Conservation (phyloP, 345 rosid genomes). For the Pugionium cornutum region DNA sequence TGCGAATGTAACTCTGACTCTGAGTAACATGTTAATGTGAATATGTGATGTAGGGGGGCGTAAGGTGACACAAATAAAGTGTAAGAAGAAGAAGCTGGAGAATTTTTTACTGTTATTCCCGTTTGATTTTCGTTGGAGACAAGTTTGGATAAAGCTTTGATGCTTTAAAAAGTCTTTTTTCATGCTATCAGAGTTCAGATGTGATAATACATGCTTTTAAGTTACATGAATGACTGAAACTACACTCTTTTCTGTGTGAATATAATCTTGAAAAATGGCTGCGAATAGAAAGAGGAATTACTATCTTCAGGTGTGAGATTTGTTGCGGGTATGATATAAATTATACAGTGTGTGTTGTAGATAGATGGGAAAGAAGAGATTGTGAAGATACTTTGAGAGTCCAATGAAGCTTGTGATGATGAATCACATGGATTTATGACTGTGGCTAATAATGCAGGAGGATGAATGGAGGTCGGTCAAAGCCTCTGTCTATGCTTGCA, state of each 20-base stretch:
- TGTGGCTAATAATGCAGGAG: slow-evolving; percentile 31
- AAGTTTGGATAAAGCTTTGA: slow-evolving; percentile 23
- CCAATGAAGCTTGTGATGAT: slow-evolving; percentile 31
- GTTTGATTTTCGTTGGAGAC: slow-evolving; percentile 32
- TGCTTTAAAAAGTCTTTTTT: neutral
- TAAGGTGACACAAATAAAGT: slow-evolving; percentile 31
- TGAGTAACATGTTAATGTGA: slow-evolving; percentile 24
- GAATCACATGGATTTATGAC: slow-evolving; percentile 29
- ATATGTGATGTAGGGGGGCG: slow-evolving; percentile 27
- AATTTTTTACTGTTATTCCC: slow-evolving; percentile 4
- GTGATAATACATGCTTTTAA: slow-evolving; percentile 27
- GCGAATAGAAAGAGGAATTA: neutral
- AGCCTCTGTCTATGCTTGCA: slow-evolving; percentile 38
- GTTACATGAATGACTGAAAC: slow-evolving; percentile 19
- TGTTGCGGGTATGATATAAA: slow-evolving; percentile 3
- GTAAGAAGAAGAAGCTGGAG: slow-evolving; percentile 29
- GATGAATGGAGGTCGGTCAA: slow-evolving; percentile 38
- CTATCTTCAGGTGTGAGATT: slow-evolving; percentile 17
- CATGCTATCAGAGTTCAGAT: slow-evolving; percentile 5
- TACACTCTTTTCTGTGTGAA: slow-evolving; percentile 15
- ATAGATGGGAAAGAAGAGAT: slow-evolving; percentile 1
- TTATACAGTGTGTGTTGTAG: neutral
- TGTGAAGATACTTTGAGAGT: slow-evolving; percentile 30
- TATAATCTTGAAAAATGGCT: slow-evolving; percentile 9
- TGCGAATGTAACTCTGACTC: neutral